Evolutionary conservation across 2,329 filamentous ascomycete species (phyloP).

Genomic region (Exophiala bonariae): DNA sequence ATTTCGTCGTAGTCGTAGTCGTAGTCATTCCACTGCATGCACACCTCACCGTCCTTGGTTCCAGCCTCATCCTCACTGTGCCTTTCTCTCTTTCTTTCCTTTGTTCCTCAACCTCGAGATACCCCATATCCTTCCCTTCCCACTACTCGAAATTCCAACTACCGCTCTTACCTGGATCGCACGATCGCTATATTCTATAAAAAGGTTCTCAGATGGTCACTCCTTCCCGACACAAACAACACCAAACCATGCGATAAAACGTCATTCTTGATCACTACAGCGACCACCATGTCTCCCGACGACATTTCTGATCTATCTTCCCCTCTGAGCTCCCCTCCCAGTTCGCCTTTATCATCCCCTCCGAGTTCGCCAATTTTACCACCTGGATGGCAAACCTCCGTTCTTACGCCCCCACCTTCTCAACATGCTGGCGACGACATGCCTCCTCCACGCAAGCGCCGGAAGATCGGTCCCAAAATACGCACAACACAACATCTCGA

Average conservation of each 20-base stretch:
- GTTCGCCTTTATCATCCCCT: conserved; percentile 32
- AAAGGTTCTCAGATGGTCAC: not conserved
- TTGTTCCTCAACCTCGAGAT: not conserved
- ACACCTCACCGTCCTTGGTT: not conserved
- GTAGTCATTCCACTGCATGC: conserved; percentile 1
- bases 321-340: conserved; percentile 36
- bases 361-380: conserved; percentile 41
- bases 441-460: conserved; percentile 74
- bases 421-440: conserved; percentile 59
- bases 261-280: conserved; percentile 3
- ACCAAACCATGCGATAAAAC: conserved; percentile 21
- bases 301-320: conserved; percentile 24
- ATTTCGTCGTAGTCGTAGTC: not conserved
- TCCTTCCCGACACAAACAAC: conserved; percentile 2
- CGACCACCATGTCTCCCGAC: conserved; percentile 21
- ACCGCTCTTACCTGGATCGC: too few relatives aligned
- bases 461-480: conserved; percentile 62
- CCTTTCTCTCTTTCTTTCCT: not conserved
- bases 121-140: too few relatives aligned
- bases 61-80: conserved; percentile 1
- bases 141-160: too few relatives aligned
- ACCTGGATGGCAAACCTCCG: conserved; percentile 34
- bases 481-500: conserved; percentile 83
- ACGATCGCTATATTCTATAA: too few relatives aligned
- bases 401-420: conserved; percentile 43